Conservation (phyloP, 2,329 filamentous ascomycete species). For the Scopulariopsis brevicaulis region DNA sequence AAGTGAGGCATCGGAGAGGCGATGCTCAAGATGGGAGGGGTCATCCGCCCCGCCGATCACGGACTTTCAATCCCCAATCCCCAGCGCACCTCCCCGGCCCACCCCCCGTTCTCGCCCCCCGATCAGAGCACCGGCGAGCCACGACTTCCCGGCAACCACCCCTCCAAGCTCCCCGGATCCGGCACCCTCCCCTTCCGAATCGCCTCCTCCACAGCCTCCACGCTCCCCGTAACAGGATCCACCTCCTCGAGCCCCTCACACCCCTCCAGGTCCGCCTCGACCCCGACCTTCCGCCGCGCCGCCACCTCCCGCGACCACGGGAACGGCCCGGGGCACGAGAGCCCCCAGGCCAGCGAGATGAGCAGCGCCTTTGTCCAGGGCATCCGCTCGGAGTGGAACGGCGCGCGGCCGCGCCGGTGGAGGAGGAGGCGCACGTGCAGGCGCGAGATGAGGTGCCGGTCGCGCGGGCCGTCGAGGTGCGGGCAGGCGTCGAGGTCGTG, state of each 20-base stretch:
- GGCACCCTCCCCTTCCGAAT: constrained; percentile 3
- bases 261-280: background rate
- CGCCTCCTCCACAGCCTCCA: constrained; percentile 1
- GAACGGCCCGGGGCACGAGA: background rate
- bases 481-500: constrained; percentile 2
- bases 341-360: background rate
- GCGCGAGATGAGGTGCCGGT: background rate
- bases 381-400: constrained; percentile 1
- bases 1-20: no score
- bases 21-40: no score
- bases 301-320: constrained; percentile 3
- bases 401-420: background rate
- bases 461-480: background rate
- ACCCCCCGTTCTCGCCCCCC: background rate
- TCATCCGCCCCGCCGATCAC: no score
- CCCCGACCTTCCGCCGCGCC: background rate
- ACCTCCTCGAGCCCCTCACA: background rate
- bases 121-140: background rate
- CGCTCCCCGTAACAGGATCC: background rate
- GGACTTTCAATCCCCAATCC: background rate
- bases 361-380: constrained; percentile 2
- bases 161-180: background rate
- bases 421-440: background rate
- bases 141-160: background rate
- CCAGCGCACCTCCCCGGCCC: background rate